A percentile compares a stretch with the other conserved stretches of the same genome.
Conservation (phyloP, 1,284 basidiomycete genomes). For the Neolentinus lepideus region DNA sequence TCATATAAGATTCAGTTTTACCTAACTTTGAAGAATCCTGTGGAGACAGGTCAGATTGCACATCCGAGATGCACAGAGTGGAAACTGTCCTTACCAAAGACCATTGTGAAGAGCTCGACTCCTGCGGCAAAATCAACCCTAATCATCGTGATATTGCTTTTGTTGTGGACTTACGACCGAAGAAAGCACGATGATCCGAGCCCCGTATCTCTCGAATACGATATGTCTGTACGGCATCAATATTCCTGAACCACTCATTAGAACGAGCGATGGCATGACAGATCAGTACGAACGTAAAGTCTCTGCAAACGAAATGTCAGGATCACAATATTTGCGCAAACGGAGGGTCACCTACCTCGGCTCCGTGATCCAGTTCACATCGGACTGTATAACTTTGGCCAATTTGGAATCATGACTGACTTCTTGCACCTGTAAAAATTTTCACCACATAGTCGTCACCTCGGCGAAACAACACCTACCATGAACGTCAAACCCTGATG, state of each 20-base stretch:
- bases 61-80: slow-evolving; percentile 8
- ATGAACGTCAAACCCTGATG: slow-evolving; percentile 77
- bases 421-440: slow-evolving; percentile 57
- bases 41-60: neutral
- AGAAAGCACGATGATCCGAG: slow-evolving; percentile 57
- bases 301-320: slow-evolving; percentile 31
- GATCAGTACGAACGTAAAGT: slow-evolving; percentile 53
- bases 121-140: no score
- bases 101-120: slow-evolving; percentile 63
- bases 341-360: slow-evolving; percentile 45
- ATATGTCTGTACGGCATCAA: slow-evolving; percentile 74
- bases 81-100: slow-evolving; percentile 53
- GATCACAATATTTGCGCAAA: neutral
- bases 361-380: slow-evolving; percentile 82
- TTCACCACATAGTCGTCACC: slow-evolving; percentile 1
- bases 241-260: slow-evolving; percentile 25
- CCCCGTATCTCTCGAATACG: slow-evolving; percentile 67
- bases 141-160: neutral
- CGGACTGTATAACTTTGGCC: slow-evolving; percentile 63
- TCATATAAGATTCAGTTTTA: no score
- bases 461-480: slow-evolving; percentile 28
- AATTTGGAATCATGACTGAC: slow-evolving; percentile 76
- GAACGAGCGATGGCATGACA: neutral
- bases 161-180: slow-evolving; percentile 50
- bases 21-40: slow-evolving; percentile 49